These are phyloP conservation scores for Malassezia restricta DNA, from an alignment of 1,284 basidiomycete species.

Conservation along the genomic window DNA sequence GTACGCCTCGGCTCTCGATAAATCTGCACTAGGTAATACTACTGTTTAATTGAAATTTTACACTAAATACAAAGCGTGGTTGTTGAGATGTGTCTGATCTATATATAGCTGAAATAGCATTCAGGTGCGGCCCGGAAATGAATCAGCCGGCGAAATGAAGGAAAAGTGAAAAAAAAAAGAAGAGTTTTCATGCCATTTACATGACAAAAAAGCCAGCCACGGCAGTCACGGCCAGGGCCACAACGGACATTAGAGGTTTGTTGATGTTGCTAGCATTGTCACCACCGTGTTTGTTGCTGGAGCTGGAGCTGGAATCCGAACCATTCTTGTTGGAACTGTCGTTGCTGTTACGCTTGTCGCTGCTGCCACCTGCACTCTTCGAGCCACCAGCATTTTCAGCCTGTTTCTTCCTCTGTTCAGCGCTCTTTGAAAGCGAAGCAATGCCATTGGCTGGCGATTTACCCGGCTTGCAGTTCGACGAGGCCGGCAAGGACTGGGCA, in stretches of 20 bases:
- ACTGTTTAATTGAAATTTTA: too few relatives aligned
- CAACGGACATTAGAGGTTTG: slow-evolving; percentile 5
- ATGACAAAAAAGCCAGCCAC: slow-evolving; percentile 26
- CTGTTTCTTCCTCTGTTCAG: not conserved
- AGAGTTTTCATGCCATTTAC: slow-evolving; percentile 6
- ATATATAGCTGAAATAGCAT: too few relatives aligned
- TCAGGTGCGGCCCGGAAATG: too few relatives aligned
- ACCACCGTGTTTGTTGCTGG: not conserved
- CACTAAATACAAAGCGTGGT: too few relatives aligned
- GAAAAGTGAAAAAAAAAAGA: not conserved
- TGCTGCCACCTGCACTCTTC: not conserved
- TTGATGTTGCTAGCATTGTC: slow-evolving; percentile 8
- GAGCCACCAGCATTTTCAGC: not conserved
- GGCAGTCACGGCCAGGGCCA: slow-evolving; percentile 15
- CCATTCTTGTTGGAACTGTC: not conserved
- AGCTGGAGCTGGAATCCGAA: not conserved
- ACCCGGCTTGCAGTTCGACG: slow-evolving; percentile 31
- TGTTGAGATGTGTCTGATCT: too few relatives aligned
- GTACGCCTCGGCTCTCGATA: too few relatives aligned
- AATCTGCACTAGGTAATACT: too few relatives aligned
- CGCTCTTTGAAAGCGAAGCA: slow-evolving; percentile 15
- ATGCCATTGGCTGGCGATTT: slow-evolving; percentile 37
- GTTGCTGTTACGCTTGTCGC: not conserved
- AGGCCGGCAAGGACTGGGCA: slow-evolving; percentile 39
- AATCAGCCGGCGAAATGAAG: too few relatives aligned